Evolutionary conservation across 306 rosid genomes (phyloP).

Genomic region (Vigna nakashimae): DNA sequence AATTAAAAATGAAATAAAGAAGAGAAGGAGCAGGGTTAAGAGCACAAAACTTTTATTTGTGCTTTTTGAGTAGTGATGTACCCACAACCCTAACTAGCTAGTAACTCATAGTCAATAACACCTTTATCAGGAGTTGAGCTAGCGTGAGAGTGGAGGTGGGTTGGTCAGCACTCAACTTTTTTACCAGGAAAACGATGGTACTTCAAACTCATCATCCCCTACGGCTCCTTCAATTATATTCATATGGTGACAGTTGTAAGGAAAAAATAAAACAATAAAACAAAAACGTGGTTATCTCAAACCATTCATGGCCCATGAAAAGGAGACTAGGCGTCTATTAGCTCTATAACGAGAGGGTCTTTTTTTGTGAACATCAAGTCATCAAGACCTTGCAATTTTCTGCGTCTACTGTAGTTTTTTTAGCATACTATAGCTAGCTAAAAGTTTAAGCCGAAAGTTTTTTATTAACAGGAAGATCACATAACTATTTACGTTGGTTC

Average conservation of each 20-base stretch:
- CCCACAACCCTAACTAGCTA: conserved; percentile 55
- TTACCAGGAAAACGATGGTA: conserved; percentile 49
- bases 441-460: neutral
- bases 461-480: neutral
- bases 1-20: neutral
- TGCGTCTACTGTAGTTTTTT: neutral
- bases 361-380: too few species aligned
- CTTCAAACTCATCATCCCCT: conserved; percentile 40
- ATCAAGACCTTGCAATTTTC: neutral
- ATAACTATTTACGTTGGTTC: neutral
- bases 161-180: conserved; percentile 47
- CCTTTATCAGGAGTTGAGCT: conserved; percentile 30
- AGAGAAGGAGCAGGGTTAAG: neutral
- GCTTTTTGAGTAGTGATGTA: conserved; percentile 50
- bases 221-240: conserved; percentile 40
- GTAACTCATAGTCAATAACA: conserved; percentile 32
- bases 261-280: conserved; percentile 19
- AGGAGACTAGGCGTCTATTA: conserved; percentile 10
- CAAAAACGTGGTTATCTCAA: conserved; percentile 36
- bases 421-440: neutral
- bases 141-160: conserved; percentile 45
- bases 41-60: conserved; percentile 30
- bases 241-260: conserved; percentile 31
- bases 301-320: conserved; percentile 45
- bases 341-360: too few species aligned